A percentile compares a stretch with the other conserved stretches of the same genome.
Evolutionary conservation across 768 basidiomycete species (phyloP).

Genomic region (Dacryopinax primogenitus): DNA sequence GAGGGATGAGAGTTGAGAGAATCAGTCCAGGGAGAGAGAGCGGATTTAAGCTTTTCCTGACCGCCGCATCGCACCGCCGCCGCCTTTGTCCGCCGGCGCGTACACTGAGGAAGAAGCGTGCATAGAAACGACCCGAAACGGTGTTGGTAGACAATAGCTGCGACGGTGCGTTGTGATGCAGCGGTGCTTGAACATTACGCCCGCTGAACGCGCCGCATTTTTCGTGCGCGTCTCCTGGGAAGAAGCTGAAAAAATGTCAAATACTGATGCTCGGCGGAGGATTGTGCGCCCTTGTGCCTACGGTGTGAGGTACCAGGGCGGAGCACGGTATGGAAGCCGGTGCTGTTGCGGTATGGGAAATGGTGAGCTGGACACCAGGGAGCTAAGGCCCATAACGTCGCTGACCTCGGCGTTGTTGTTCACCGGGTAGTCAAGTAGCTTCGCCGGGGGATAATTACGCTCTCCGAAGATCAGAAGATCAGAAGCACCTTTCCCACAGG

Average conservation of each 20-base stretch:
- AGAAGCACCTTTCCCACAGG: not conserved
- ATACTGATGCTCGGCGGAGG: not conserved
- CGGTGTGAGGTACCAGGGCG: not conserved
- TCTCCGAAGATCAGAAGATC: slow-evolving; percentile 1
- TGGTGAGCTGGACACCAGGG: not conserved
- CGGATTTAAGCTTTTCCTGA: not conserved
- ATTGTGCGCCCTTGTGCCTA: not conserved
- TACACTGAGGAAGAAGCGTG: not conserved
- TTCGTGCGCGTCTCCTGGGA: not conserved
- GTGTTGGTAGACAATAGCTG: too few relatives aligned
- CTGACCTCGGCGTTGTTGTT: not conserved
- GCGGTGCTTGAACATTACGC: too few relatives aligned
- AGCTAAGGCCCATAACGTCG: not conserved
- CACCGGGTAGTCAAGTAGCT: not conserved
- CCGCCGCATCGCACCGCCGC: not conserved
- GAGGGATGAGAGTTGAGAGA: not conserved
- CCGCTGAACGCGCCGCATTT: too few relatives aligned
- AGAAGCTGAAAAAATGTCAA: not conserved
- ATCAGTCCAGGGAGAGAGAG: not conserved
- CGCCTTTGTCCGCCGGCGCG: not conserved
- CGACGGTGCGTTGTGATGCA: too few relatives aligned
- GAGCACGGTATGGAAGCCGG: not conserved
- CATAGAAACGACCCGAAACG: too few relatives aligned
- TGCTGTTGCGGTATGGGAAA: not conserved
- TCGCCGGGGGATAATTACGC: not conserved